Evolutionary conservation across 192 early-diverging fungal genomes (phyloP).

Genomic region (Haplosporangium gracile): DNA sequence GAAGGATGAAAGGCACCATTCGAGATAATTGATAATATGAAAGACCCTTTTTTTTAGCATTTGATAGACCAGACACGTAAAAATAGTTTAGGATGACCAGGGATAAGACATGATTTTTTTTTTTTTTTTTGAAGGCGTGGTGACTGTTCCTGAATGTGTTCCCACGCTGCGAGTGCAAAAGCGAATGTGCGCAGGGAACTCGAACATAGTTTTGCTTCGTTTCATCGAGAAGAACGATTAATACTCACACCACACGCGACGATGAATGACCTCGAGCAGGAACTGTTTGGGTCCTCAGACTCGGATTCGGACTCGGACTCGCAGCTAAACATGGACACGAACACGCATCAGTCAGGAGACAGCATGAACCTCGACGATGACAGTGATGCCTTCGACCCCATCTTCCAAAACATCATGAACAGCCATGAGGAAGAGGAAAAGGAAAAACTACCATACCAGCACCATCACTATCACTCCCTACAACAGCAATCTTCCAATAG

Average conservation of each 20-base stretch:
- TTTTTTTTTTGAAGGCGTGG: background rate
- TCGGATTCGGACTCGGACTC: slow-evolving; percentile 34
- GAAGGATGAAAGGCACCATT: background rate
- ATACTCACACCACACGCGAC: background rate
- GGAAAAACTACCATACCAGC: background rate
- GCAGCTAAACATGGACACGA: background rate
- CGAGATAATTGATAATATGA: background rate
- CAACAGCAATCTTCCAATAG: background rate
- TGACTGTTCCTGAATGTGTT: background rate
- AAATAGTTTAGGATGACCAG: background rate
- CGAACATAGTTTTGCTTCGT: background rate
- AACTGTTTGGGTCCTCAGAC: slow-evolving; percentile 43
- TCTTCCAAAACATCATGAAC: slow-evolving; percentile 49
- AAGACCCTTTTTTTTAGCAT: background rate
- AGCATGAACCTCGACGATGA: slow-evolving; percentile 1
- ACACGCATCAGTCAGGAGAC: background rate
- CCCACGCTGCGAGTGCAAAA: background rate
- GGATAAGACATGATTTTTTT: background rate
- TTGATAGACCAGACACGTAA: background rate
- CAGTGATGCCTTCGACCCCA: slow-evolving; percentile 8
- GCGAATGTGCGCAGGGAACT: background rate
- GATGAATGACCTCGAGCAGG: slow-evolving; percentile 30
- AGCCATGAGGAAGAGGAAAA: slow-evolving; percentile 6
- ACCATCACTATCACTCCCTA: background rate
- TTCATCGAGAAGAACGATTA: background rate